Conservation (phyloP, 768 basidiomycete genomes). For the Leccinum fibrillosum region DNA sequence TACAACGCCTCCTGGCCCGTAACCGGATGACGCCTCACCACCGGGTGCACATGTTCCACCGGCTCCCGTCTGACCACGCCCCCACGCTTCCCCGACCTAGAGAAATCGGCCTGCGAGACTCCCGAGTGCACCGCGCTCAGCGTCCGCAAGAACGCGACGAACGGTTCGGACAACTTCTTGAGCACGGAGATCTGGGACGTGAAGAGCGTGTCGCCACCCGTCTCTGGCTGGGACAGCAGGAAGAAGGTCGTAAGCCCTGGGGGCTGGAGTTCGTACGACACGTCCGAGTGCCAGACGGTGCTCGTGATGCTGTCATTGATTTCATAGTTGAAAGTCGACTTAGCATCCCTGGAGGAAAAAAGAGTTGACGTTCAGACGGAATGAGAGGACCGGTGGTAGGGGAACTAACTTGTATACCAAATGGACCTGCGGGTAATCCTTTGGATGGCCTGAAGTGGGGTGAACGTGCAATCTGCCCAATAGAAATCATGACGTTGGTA, state of each 20-base stretch:
- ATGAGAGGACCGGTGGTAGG: background rate
- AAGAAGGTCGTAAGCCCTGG: slow-evolving; percentile 85
- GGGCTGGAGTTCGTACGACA: slow-evolving; percentile 84
- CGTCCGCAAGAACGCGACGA: slow-evolving; percentile 47
- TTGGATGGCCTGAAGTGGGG: slow-evolving; percentile 79
- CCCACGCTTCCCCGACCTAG: slow-evolving; percentile 66
- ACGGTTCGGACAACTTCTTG: slow-evolving; percentile 61
- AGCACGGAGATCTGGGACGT: slow-evolving; percentile 66
- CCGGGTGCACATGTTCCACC: slow-evolving; percentile 76
- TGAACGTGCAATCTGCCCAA: slow-evolving; percentile 66
- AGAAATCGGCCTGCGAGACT: slow-evolving; percentile 74
- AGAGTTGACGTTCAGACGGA: background rate
- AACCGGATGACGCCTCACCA: slow-evolving; percentile 78
- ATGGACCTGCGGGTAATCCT: slow-evolving; percentile 71
- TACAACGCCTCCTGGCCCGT: slow-evolving; percentile 86
- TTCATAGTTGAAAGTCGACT: slow-evolving; percentile 75
- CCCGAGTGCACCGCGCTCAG: slow-evolving; percentile 82
- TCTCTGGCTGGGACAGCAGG: slow-evolving; percentile 62
- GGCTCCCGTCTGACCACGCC: slow-evolving; percentile 78
- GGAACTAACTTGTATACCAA: slow-evolving; percentile 63
- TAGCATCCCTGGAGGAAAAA: slow-evolving; percentile 50
- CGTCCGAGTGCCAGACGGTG: slow-evolving; percentile 75
- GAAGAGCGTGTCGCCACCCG: slow-evolving; percentile 73
- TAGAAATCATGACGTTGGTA: background rate
- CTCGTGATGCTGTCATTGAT: slow-evolving; percentile 48